phyloP scores from a whole-genome alignment of 2,329 filamentous ascomycete genomes.

The Sporothrix protearum region DNA sequence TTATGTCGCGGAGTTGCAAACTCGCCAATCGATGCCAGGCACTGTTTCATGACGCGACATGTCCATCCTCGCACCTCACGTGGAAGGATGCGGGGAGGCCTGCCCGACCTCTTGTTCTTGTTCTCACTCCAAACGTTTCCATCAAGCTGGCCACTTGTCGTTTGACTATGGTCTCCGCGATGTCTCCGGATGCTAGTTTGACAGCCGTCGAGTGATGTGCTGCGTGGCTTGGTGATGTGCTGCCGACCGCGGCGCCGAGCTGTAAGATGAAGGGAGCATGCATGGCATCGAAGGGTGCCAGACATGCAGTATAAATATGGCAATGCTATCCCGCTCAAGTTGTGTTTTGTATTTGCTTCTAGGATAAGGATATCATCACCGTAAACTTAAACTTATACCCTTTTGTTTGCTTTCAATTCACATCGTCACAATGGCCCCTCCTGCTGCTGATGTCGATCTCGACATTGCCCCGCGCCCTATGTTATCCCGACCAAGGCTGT shows the following conservation, averaged over 20 bases:
- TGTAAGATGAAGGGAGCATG: neutral
- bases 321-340: neutral
- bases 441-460: constrained; percentile 33
- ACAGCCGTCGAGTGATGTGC: neutral
- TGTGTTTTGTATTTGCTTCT: neutral
- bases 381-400: neutral
- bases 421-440: constrained; percentile 31
- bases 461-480: constrained; percentile 24
- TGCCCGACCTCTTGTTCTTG: neutral
- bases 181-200: neutral
- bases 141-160: neutral
- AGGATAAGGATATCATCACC: neutral
- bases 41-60: constrained; percentile 17
- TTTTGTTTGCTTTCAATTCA: neutral
- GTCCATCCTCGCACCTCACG: constrained; percentile 17
- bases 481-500: constrained; percentile 26
- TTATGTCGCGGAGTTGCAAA: neutral
- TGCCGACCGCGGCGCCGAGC: constrained; percentile 19
- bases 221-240: constrained; percentile 12
- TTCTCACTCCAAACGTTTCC: neutral
- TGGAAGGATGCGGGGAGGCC: neutral
- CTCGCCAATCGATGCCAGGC: neutral
- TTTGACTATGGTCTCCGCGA: neutral
- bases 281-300: neutral
- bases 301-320: constrained; percentile 3